phyloP scores from a whole-genome alignment of 345 rosid genomes.

The Excoecaria cochinchinensis region DNA sequence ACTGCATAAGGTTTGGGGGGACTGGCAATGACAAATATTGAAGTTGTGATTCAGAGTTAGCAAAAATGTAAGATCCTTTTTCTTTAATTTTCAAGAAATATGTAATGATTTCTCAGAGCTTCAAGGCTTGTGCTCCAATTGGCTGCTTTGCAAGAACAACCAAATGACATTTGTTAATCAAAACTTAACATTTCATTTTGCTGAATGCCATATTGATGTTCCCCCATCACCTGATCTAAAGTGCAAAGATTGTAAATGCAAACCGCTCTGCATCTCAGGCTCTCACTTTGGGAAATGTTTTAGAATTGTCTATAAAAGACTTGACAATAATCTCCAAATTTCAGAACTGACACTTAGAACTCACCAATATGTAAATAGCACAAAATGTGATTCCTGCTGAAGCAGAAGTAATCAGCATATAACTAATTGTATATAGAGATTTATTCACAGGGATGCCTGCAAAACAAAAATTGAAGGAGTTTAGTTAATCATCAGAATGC shows the following conservation, averaged over 20 bases:
- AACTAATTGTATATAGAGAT: constrained; percentile 39
- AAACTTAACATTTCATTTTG: no score
- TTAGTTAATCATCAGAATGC: neutral
- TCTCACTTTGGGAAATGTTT: neutral
- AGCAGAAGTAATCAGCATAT: constrained; percentile 46
- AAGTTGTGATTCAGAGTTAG: neutral
- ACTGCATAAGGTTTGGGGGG: neutral
- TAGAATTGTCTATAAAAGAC: neutral
- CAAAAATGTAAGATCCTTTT: neutral
- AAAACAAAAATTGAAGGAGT: neutral
- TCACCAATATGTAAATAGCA: constrained; percentile 43
- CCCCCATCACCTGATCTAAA: neutral
- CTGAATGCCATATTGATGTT: neutral
- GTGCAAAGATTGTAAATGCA: neutral
- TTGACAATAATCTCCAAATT: neutral
- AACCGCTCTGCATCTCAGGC: neutral
- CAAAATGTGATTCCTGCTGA: constrained; percentile 40
- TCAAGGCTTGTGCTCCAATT: neutral
- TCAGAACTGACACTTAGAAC: neutral
- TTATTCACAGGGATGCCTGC: constrained; percentile 48
- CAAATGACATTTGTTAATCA: no score
- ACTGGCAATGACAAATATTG: neutral
- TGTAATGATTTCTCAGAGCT: neutral
- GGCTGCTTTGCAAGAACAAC: neutral
- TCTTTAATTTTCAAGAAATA: neutral